Base-by-base conservation (phyloP, 441 rosid species). In the Bocquillonia castaneifolia region DNA sequence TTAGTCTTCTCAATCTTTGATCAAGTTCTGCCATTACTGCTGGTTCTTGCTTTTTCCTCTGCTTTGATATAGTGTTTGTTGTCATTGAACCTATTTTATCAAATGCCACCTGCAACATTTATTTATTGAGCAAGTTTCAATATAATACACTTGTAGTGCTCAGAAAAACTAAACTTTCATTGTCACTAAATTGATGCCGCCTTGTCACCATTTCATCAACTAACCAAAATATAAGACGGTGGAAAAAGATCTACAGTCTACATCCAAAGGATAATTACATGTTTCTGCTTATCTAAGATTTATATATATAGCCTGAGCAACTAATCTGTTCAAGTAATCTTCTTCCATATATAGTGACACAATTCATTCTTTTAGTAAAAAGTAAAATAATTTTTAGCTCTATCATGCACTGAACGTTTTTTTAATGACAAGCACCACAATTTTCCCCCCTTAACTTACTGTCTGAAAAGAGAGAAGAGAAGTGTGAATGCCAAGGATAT, bases 21-120 rank as follows among this genome's bases (percentile, higher is more conserved):
- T 92, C 97, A 32, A 90, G 90, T 81, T 94, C 99, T 28, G 96
- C 96, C 96, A 88, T 82, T 54, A 94, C 99, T 25, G 96, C 98
- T 4, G 97, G 90, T 77, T 94, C 98, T 74, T 94, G 98, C 77
- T 88, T 94, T 78, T 94, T 94, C 85, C 99, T 84, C 77, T 91
- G 88, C 83, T 94, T 94, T 0, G 96, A 94, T 79, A 94, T 84
- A 0, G 89, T 88, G 83, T 87, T 83, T 20, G 96, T 88, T 8
- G 92, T 91, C 98, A 94, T 83, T 0, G 88, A 87, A 45, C 99
- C 94, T 0, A 92, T 82, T 73, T 88, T 87, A 79, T 91, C 96
- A 51, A 86, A 91, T 5, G 99, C 99, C 77, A 94, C 96, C 97
- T 94, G 81, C 78, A 79, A 42, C 26, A 57, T 48, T 68, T 40